Percentiles rank a stretch among this genome's conserved stretches.
Evolutionary conservation across 768 basidiomycete species (phyloP).

Genomic region (Xerocomellus dryophilus): DNA sequence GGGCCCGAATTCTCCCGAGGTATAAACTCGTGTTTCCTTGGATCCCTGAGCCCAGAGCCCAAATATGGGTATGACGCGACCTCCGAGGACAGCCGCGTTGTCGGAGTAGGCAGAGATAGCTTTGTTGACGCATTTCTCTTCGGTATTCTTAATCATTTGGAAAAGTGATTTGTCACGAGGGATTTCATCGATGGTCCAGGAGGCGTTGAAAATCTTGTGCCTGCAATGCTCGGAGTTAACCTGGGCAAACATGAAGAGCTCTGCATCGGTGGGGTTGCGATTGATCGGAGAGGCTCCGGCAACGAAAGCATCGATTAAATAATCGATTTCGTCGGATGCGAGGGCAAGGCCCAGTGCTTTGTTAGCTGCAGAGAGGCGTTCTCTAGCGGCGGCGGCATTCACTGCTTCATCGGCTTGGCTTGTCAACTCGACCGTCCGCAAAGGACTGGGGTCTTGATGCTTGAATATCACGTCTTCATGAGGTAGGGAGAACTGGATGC

Average conservation of each 20-base stretch:
- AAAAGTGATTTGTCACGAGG: slow-evolving; percentile 74
- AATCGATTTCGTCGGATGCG: slow-evolving; percentile 84
- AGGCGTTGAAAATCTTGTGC: slow-evolving; percentile 99
- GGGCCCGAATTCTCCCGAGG: slow-evolving; percentile 52
- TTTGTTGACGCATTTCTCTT: slow-evolving; percentile 65
- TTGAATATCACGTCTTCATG: slow-evolving; percentile 54
- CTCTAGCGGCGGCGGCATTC: slow-evolving; percentile 45
- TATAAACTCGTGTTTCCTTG: slow-evolving; percentile 46
- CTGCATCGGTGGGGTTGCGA: slow-evolving; percentile 93
- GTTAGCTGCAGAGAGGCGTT: slow-evolving; percentile 74
- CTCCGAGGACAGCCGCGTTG: slow-evolving; percentile 93
- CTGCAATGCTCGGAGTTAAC: slow-evolving; percentile 99
- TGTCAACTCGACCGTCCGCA: slow-evolving; percentile 67
- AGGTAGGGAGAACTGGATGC: slow-evolving; percentile 59
- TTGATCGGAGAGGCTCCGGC: slow-evolving; percentile 62
- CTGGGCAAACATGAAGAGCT: slow-evolving; percentile 99
- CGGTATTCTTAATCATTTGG: slow-evolving; percentile 97
- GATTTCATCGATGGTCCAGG: slow-evolving; percentile 84
- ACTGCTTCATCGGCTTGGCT: slow-evolving; percentile 19
- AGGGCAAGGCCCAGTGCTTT: slow-evolving; percentile 86
- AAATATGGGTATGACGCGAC: slow-evolving; percentile 68
- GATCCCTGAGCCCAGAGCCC: slow-evolving; percentile 40
- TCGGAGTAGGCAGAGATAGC: slow-evolving; percentile 98
- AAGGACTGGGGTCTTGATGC: slow-evolving; percentile 60
- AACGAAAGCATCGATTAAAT: slow-evolving; percentile 85